phyloP scores from a whole-genome alignment of 1,139 yeast species.

The Waltiozyma solani region DNA sequence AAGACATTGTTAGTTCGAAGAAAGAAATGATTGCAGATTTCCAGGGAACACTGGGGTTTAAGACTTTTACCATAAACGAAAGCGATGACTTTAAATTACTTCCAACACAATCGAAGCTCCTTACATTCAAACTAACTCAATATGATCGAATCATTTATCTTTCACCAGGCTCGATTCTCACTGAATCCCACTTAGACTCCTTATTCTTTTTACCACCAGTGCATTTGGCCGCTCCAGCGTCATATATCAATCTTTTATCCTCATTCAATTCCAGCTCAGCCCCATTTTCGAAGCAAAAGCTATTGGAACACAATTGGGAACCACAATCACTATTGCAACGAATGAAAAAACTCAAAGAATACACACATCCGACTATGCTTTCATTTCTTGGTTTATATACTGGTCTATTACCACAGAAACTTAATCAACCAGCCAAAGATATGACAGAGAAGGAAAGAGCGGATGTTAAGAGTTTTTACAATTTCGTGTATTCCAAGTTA shows the following conservation, averaged over 20 bases:
- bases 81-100: too few relatives aligned
- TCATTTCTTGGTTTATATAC: too few relatives aligned
- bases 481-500: slow-evolving; percentile 7
- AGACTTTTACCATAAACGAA: not conserved
- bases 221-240: slow-evolving; percentile 22
- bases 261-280: not conserved
- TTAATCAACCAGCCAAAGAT: not conserved
- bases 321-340: not conserved
- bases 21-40: not conserved
- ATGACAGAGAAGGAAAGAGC: too few relatives aligned
- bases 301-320: not conserved
- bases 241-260: slow-evolving; percentile 16
- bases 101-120: not conserved
- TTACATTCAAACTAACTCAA: slow-evolving; percentile 17
- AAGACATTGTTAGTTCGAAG: slow-evolving; percentile 8
- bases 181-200: slow-evolving; percentile 30
- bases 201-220: slow-evolving; percentile 32
- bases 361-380: too few relatives aligned
- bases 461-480: slow-evolving; percentile 8
- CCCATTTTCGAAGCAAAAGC: not conserved
- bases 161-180: slow-evolving; percentile 26
- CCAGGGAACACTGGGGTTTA: slow-evolving; percentile 1
- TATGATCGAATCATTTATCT: slow-evolving; percentile 33
- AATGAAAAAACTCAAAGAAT: not conserved
- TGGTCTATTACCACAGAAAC: not conserved